phyloP scores from a whole-genome alignment of 2,329 filamentous ascomycete species.

The Metarhizium rileyi region DNA sequence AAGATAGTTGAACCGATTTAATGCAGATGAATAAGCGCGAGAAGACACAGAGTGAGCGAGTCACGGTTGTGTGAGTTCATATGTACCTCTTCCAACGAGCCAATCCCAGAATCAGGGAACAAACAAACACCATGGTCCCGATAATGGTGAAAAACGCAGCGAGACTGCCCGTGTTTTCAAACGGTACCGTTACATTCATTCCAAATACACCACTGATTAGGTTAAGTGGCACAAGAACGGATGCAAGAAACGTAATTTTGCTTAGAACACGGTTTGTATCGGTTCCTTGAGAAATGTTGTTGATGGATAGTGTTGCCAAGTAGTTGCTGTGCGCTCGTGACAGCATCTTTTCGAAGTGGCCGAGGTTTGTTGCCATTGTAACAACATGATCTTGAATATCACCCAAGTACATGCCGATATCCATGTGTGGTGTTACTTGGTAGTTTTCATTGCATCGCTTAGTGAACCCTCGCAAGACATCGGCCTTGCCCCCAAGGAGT shows the following conservation, averaged over 20 bases:
- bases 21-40: background rate
- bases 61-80: slow-evolving; percentile 15
- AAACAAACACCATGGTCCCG: slow-evolving; percentile 43
- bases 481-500: slow-evolving; percentile 91
- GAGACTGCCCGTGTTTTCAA: slow-evolving; percentile 41
- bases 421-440: slow-evolving; percentile 86
- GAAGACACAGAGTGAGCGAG: background rate
- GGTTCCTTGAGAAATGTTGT: slow-evolving; percentile 81
- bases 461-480: slow-evolving; percentile 93
- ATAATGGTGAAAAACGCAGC: slow-evolving; percentile 43
- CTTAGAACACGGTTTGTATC: slow-evolving; percentile 81
- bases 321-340: slow-evolving; percentile 93
- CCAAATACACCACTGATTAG: slow-evolving; percentile 80
- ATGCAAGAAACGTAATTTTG: slow-evolving; percentile 91
- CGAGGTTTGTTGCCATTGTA: slow-evolving; percentile 95
- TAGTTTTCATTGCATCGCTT: slow-evolving; percentile 99
- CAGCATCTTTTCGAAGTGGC: slow-evolving; percentile 96
- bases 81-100: slow-evolving; percentile 40
- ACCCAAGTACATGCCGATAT: slow-evolving; percentile 91
- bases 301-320: slow-evolving; percentile 85
- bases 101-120: slow-evolving; percentile 32
- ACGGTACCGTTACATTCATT: slow-evolving; percentile 77
- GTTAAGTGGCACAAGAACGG: slow-evolving; percentile 93
- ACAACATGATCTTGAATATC: slow-evolving; percentile 99
- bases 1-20: background rate